Evolutionary conservation across 2,329 filamentous ascomycete species (phyloP).

Genomic region (Fusarium luffae): DNA sequence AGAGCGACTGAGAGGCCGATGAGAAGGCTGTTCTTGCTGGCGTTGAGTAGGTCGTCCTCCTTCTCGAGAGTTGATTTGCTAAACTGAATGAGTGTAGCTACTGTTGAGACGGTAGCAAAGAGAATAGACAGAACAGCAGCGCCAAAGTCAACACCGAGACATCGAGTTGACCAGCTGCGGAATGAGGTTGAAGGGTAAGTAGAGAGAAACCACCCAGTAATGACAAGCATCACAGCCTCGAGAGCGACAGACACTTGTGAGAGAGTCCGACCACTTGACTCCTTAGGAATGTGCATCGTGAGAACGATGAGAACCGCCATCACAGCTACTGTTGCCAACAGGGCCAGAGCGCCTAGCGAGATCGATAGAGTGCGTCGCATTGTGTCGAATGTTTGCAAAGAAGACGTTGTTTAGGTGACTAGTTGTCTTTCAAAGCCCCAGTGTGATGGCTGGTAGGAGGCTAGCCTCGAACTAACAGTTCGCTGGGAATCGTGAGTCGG

Average conservation of each 20-base stretch:
- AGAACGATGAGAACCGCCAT: constrained; percentile 39
- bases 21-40: constrained; percentile 51
- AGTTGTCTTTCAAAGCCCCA: constrained; percentile 19
- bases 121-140: constrained; percentile 54
- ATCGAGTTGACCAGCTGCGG: constrained; percentile 41
- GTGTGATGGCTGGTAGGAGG: constrained; percentile 20
- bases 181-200: constrained; percentile 42
- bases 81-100: constrained; percentile 56
- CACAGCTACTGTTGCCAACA: constrained; percentile 38
- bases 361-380: constrained; percentile 39
- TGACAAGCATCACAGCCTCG: constrained; percentile 44
- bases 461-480: constrained; percentile 32
- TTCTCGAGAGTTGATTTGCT: constrained; percentile 38
- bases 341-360: constrained; percentile 35
- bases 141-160: constrained; percentile 44
- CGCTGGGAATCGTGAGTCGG: constrained; percentile 5
- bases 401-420: background rate
- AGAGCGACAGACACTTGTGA: constrained; percentile 46
- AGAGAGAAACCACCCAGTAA: constrained; percentile 50
- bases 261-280: constrained; percentile 40
- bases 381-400: constrained; percentile 11
- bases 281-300: constrained; percentile 30
- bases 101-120: constrained; percentile 58
- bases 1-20: constrained; percentile 59
- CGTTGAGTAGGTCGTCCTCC: constrained; percentile 18